phyloP scores from a whole-genome alignment of 495 filamentous ascomycete species.

The Penicillium parvum region DNA sequence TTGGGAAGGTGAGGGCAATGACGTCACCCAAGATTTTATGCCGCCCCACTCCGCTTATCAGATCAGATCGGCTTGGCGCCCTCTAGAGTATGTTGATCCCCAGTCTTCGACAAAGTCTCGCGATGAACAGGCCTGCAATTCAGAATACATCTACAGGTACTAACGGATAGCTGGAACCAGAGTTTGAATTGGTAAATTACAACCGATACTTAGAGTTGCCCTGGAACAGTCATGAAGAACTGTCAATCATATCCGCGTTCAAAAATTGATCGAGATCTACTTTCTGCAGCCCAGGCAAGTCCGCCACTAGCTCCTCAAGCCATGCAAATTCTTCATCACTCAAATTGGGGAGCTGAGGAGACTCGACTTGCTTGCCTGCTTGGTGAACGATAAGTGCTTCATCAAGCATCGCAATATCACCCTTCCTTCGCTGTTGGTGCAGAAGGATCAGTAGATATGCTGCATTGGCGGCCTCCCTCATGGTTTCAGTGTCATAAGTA shows the following conservation, averaged over 20 bases:
- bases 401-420: constrained; percentile 24
- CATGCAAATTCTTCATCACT: constrained; percentile 28
- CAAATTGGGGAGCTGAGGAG: constrained; percentile 12
- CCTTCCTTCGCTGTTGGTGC: constrained; percentile 33
- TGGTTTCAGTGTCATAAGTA: constrained; percentile 38
- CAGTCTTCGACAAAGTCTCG: too few species aligned
- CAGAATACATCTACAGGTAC: too few species aligned
- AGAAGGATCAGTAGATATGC: constrained; percentile 37
- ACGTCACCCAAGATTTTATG: too few species aligned
- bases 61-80: too few species aligned
- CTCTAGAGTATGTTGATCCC: too few species aligned
- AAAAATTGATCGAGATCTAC: constrained; percentile 35
- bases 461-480: constrained; percentile 46
- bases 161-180: too few species aligned
- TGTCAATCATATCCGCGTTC: constrained; percentile 26
- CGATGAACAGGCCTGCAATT: too few species aligned
- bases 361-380: constrained; percentile 4
- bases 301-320: constrained; percentile 37
- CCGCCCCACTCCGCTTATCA: too few species aligned
- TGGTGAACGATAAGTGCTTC: constrained; percentile 14
- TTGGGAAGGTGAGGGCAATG: too few species aligned
- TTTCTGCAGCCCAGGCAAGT: constrained; percentile 33
- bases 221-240: too few species aligned
- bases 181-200: too few species aligned
- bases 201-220: too few species aligned